Base-by-base conservation (phyloP, 345 rosid species). In the Dimocarpus longan region DNA sequence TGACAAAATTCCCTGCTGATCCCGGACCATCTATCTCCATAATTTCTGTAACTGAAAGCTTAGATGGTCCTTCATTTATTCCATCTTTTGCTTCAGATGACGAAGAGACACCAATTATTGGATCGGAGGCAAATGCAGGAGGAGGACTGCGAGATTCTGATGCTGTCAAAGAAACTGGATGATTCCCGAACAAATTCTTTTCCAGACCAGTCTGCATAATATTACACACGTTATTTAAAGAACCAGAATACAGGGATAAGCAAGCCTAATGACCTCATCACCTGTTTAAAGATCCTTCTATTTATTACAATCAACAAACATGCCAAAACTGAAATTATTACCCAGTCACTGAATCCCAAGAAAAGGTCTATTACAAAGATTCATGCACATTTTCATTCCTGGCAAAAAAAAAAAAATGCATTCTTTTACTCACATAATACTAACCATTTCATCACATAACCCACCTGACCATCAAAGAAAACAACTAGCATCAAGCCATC, bases 21-120 rank as follows among this genome's bases (percentile, higher is more conserved):
- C 88, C 81, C 76, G 97, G 93, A 76, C 88, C 88, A 57, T 94
- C 98, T 68, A 96, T 90, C 87, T 96, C 99, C 84, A 88, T 89
- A 69, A 96, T 96, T 83, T 96, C 98, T 26, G 97, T 21, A 37
- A 87, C 89, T 3, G 86, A 82, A 75, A 82, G 76, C 72, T 84
- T 90, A 75, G 94, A 83, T 65, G 89, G 84, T 79, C 83, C 90
- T 81, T 87, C 89, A 70, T 76, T 83, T 19, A 70, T 85, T 43
- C 85, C 96, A 76, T 81, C 90, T 71, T 82, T 87, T 75, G 82
- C 59, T 44, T 43, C 69, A 10, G 85, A 84, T 11, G 64, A 68
- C 24, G 76, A 84, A 70, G 88, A 73, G 52, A 80, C 83, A 78
- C 84, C 75, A 66, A 91, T 79, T 72, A 90, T 77, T 16, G 94